Evolutionary conservation across 768 basidiomycete genomes (phyloP).

Genomic region (Tylopilus sp.): DNA sequence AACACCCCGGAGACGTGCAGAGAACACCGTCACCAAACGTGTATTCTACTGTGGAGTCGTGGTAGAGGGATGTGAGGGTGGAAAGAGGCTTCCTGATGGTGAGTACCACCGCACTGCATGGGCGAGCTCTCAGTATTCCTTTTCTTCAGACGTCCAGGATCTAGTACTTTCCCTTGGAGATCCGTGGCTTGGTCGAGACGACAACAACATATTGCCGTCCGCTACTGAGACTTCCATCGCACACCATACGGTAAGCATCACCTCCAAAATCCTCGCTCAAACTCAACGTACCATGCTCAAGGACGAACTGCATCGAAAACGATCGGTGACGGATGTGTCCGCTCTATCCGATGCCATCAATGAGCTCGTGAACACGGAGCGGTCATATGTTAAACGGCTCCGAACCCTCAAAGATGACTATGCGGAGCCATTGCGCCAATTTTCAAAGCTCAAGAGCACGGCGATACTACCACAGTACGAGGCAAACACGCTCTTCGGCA

Average conservation of each 20-base stretch:
- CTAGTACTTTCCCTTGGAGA: slow-evolving; percentile 76
- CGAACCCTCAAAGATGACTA: slow-evolving; percentile 83
- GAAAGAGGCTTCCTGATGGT: slow-evolving; percentile 68
- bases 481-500: slow-evolving; percentile 91
- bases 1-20: slow-evolving; percentile 39
- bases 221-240: slow-evolving; percentile 37
- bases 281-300: slow-evolving; percentile 17
- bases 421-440: slow-evolving; percentile 86
- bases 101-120: slow-evolving; percentile 14
- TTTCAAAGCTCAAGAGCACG: slow-evolving; percentile 79
- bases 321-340: slow-evolving; percentile 60
- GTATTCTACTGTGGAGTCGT: slow-evolving; percentile 90
- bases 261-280: neutral
- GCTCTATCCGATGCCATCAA: slow-evolving; percentile 72
- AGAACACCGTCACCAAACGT: slow-evolving; percentile 58
- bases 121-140: slow-evolving; percentile 7
- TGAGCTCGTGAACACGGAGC: slow-evolving; percentile 87
- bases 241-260: slow-evolving; percentile 41
- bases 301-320: slow-evolving; percentile 40
- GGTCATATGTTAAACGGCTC: slow-evolving; percentile 82
- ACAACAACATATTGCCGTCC: slow-evolving; percentile 45
- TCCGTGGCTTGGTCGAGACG: slow-evolving; percentile 51
- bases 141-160: slow-evolving; percentile 65
- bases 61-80: slow-evolving; percentile 77
- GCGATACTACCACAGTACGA: slow-evolving; percentile 88